A percentile compares a stretch with the other conserved stretches of the same genome.
Conservation (phyloP, 495 filamentous ascomycete species). For the Acidomyces sp. region DNA sequence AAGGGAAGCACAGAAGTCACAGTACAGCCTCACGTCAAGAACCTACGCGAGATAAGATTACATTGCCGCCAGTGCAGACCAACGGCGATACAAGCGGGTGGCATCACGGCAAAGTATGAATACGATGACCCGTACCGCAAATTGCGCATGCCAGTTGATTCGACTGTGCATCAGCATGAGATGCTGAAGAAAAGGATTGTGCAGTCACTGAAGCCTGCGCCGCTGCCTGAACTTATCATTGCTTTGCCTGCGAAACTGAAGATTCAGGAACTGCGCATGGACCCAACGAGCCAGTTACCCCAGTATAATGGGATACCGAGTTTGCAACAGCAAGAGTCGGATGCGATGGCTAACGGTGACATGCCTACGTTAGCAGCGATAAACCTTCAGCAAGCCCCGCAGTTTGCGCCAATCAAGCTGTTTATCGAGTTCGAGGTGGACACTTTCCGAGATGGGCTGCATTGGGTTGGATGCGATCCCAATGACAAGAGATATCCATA, state of each 20-base stretch:
- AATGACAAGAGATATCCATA: slow-evolving; percentile 76
- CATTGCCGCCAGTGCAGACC: slow-evolving; percentile 79
- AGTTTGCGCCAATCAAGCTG: slow-evolving; percentile 45
- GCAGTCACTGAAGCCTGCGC: slow-evolving; percentile 43
- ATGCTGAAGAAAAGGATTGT: slow-evolving; percentile 55
- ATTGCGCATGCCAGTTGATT: slow-evolving; percentile 48
- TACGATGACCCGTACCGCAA: slow-evolving; percentile 63
- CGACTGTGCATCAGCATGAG: slow-evolving; percentile 63
- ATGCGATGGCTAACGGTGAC: slow-evolving; percentile 14
- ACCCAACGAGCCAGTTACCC: slow-evolving; percentile 15
- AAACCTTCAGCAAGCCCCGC: slow-evolving; percentile 27
- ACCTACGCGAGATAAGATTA: slow-evolving; percentile 57
- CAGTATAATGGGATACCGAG: slow-evolving; percentile 13
- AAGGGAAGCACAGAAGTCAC: slow-evolving; percentile 71
- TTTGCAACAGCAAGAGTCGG: slow-evolving; percentile 15
- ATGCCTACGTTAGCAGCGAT: slow-evolving; percentile 11
- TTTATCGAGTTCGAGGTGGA: slow-evolving; percentile 63
- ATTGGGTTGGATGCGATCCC: slow-evolving; percentile 73
- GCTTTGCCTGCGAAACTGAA: slow-evolving; percentile 50
- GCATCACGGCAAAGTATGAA: slow-evolving; percentile 43
- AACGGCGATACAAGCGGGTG: slow-evolving; percentile 57
- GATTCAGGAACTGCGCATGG: slow-evolving; percentile 44
- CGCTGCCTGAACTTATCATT: slow-evolving; percentile 48
- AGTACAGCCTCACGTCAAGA: slow-evolving; percentile 52
- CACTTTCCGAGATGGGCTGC: slow-evolving; percentile 67